Conservation (phyloP, 1,284 basidiomycete species). For the Lignosus rhinocerotis region DNA sequence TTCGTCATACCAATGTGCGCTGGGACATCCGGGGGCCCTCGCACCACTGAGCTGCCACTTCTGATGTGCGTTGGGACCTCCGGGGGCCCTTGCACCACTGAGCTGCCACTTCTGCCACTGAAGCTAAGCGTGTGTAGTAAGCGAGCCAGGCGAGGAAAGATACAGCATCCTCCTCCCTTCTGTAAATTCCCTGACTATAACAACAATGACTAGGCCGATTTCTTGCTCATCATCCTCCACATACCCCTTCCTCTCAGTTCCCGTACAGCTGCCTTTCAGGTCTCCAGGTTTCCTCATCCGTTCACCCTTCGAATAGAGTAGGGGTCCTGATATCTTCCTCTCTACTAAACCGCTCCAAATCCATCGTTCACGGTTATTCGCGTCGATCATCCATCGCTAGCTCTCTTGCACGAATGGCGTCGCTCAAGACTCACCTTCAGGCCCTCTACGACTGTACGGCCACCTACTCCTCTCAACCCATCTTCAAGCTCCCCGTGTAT, state of each 20-base stretch:
- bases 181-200: constrained; percentile 14
- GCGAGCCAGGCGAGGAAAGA: constrained; percentile 8
- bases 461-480: constrained; percentile 42
- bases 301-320: constrained; percentile 11
- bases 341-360: constrained; percentile 1
- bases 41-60: no score
- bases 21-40: no score
- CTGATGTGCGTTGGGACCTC: no score
- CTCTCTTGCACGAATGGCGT: constrained; percentile 18
- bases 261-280: constrained; percentile 13
- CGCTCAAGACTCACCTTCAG: constrained; percentile 44
- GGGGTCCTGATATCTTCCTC: constrained; percentile 18
- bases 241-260: constrained; percentile 14
- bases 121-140: no score
- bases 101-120: no score
- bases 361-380: constrained; percentile 11
- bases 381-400: constrained; percentile 5
- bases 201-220: constrained; percentile 16
- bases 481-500: constrained; percentile 48
- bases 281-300: constrained; percentile 9
- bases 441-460: constrained; percentile 48
- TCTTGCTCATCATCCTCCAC: constrained; percentile 15
- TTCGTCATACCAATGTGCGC: no score
- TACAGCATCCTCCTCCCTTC: constrained; percentile 18
- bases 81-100: no score